These are phyloP conservation scores for Thalassiosira ordinaria DNA, from an alignment of 352 stramenopile genomes.

Conservation along the genomic window DNA sequence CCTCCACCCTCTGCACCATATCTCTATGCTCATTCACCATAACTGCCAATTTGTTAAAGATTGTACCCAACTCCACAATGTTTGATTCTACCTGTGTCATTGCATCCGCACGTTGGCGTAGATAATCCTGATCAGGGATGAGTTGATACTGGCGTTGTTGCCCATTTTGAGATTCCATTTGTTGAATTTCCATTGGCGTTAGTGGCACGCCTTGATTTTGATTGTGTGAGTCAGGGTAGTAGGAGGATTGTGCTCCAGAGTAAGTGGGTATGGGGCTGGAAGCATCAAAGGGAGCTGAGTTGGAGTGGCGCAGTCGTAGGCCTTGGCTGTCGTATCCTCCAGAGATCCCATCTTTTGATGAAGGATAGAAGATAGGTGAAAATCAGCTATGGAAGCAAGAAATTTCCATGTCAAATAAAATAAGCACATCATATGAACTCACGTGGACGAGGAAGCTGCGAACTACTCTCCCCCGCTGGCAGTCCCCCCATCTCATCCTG, in stretches of 20 bases:
- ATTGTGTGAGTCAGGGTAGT: slow-evolving; percentile 60
- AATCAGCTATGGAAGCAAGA: too few relatives aligned
- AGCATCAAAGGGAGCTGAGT: slow-evolving; percentile 32
- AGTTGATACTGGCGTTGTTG: slow-evolving; percentile 76
- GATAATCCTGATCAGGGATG: slow-evolving; percentile 84
- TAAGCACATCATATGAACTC: slow-evolving; percentile 41
- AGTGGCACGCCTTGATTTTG: slow-evolving; percentile 49
- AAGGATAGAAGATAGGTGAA: too few relatives aligned
- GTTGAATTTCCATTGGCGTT: slow-evolving; percentile 82
- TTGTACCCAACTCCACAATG: slow-evolving; percentile 87
- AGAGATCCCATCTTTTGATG: slow-evolving; percentile 45
- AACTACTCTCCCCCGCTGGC: slow-evolving; percentile 61
- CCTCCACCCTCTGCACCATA: slow-evolving; percentile 87
- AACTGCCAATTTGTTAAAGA: slow-evolving; percentile 88
- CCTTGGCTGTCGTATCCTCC: slow-evolving; percentile 27
- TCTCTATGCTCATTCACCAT: slow-evolving; percentile 87
- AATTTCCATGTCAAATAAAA: too few relatives aligned
- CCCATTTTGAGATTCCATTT: slow-evolving; percentile 78
- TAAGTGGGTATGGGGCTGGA: slow-evolving; percentile 39
- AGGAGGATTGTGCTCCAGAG: slow-evolving; percentile 50
- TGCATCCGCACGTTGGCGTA: slow-evolving; percentile 78
- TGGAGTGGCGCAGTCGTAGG: slow-evolving; percentile 55
- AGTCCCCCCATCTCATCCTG: slow-evolving; percentile 54
- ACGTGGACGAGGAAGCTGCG: slow-evolving; percentile 75
- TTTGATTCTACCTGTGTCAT: slow-evolving; percentile 85